Evolutionary conservation across 148 eudicot species (phyloP).

Genomic region (Arctostaphylos glauca): DNA sequence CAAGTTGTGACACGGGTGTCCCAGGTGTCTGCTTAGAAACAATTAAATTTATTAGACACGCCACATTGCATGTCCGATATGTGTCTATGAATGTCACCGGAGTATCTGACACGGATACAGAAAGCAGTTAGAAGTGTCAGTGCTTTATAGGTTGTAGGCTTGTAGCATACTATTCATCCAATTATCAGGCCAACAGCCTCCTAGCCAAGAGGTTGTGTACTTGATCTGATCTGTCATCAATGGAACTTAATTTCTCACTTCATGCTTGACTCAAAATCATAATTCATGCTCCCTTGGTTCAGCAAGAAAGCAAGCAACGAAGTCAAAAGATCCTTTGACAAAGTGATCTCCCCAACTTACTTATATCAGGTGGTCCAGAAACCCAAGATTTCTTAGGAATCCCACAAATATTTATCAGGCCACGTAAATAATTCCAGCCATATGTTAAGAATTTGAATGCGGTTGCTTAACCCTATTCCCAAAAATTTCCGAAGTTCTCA

Average conservation of each 20-base stretch:
- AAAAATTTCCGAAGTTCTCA: neutral
- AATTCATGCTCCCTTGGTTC: neutral
- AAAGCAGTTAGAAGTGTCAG: too few species aligned
- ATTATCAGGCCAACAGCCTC: neutral
- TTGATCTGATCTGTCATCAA: neutral
- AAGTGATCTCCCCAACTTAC: neutral
- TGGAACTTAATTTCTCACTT: neutral
- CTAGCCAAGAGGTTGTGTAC: neutral
- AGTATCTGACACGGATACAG: too few species aligned
- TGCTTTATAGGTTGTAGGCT: too few species aligned
- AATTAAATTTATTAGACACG: too few species aligned
- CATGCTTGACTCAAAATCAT: neutral
- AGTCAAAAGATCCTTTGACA: neutral
- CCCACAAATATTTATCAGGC: neutral
- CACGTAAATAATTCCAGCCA: neutral
- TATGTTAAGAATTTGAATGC: neutral
- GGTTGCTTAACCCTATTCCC: neutral
- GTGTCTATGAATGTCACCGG: too few species aligned
- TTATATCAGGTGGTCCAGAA: neutral
- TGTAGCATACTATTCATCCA: neutral
- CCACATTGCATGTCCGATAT: too few species aligned
- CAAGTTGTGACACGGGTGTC: too few species aligned
- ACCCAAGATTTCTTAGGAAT: neutral
- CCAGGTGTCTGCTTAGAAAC: too few species aligned
- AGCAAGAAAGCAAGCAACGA: neutral